These are phyloP conservation scores for Rhodotorula sp. DNA, from an alignment of 1,284 basidiomycete species.

Conservation along the genomic window DNA sequence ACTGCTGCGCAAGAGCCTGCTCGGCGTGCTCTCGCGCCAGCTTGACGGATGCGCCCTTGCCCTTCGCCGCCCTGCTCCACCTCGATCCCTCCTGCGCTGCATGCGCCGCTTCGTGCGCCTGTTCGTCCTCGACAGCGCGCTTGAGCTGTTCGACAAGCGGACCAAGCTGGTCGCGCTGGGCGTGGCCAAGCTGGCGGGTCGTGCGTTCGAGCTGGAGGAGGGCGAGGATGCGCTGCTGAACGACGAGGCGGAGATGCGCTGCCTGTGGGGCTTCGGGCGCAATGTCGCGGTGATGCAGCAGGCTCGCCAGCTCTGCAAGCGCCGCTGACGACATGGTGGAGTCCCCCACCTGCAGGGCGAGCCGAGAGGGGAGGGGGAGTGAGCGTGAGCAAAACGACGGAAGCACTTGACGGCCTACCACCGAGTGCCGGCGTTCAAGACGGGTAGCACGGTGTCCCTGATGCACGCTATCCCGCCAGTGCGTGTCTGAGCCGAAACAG, in stretches of 20 bases:
- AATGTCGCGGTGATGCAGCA: not conserved
- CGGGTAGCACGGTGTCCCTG: too few relatives aligned
- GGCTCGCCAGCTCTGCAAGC: not conserved
- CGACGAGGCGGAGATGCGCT: not conserved
- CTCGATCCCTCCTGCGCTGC: not conserved
- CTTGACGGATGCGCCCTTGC: not conserved
- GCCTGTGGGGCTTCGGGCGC: not conserved
- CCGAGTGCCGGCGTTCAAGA: too few relatives aligned
- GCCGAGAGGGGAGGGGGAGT: not conserved
- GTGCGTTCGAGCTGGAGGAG: not conserved
- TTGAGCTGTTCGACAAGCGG: not conserved
- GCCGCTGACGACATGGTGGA: not conserved
- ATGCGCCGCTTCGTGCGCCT: not conserved
- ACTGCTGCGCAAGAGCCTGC: not conserved
- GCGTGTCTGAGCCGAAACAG: too few relatives aligned
- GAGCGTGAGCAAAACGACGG: not conserved
- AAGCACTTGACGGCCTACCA: too few relatives aligned
- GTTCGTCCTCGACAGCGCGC: not conserved
- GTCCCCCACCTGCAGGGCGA: not conserved
- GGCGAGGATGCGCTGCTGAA: not conserved
- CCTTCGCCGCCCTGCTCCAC: not conserved
- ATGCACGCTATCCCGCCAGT: too few relatives aligned
- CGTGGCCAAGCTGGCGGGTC: not conserved
- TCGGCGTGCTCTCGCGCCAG: not conserved
- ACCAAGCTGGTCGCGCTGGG: not conserved